Percentiles rank a stretch among this genome's conserved stretches.
These are phyloP conservation scores for Penicillium longicatenatum DNA, from an alignment of 495 filamentous ascomycete genomes.

Conservation along the genomic window DNA sequence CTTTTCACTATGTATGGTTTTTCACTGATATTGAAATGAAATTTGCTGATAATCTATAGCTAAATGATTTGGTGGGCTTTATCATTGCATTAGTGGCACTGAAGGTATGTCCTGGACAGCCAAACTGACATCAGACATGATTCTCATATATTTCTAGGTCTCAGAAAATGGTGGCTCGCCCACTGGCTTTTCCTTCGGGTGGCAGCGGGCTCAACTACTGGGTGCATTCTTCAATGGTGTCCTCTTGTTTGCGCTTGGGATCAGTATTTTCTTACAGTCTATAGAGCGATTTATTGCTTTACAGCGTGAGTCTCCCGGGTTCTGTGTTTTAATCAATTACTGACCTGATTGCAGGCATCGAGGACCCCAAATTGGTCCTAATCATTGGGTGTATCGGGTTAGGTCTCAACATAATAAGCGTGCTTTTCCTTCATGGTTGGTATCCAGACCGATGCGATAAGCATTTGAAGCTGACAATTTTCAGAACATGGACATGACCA, in stretches of 20 bases:
- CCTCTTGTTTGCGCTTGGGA: slow-evolving; percentile 80
- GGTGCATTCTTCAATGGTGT: slow-evolving; percentile 88
- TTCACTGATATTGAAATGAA: too few relatives aligned
- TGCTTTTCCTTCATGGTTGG: slow-evolving; percentile 73
- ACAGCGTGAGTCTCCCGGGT: slow-evolving; percentile 14
- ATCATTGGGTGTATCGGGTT: slow-evolving; percentile 80
- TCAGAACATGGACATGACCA: slow-evolving; percentile 29
- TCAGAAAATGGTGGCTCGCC: slow-evolving; percentile 28
- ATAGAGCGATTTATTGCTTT: slow-evolving; percentile 66
- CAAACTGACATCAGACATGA: neutral
- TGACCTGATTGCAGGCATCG: slow-evolving; percentile 14
- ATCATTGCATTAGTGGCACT: slow-evolving; percentile 84
- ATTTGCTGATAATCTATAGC: slow-evolving; percentile 39
- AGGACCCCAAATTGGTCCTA: slow-evolving; percentile 60
- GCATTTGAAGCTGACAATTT: slow-evolving; percentile 6
- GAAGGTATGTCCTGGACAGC: slow-evolving; percentile 49
- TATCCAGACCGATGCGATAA: neutral
- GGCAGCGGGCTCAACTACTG: slow-evolving; percentile 81
- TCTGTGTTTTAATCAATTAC: neutral
- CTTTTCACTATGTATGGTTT: slow-evolving; percentile 83
- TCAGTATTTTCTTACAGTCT: slow-evolving; percentile 90
- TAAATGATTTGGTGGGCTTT: slow-evolving; percentile 90
- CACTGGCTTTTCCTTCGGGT: slow-evolving; percentile 50
- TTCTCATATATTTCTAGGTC: slow-evolving; percentile 6
- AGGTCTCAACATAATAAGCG: slow-evolving; percentile 76